Evolutionary conservation across 2,329 filamentous ascomycete genomes (phyloP).

Genomic region (Shiraia sp.): DNA sequence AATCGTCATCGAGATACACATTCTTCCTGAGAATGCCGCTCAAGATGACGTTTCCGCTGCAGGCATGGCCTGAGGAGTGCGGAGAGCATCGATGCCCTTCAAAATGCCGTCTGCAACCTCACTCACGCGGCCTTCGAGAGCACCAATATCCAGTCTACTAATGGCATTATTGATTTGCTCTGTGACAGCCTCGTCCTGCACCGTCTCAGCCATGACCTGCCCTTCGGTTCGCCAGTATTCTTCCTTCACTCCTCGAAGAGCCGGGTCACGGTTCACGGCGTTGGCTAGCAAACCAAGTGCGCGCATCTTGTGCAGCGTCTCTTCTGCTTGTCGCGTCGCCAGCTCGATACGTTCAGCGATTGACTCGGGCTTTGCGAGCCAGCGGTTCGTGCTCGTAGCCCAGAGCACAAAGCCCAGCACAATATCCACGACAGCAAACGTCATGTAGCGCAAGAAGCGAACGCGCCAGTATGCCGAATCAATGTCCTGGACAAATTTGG

Average conservation of each 20-base stretch:
- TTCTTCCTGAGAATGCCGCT: neutral
- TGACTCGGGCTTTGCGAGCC: slow-evolving; percentile 66
- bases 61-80: slow-evolving; percentile 6
- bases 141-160: slow-evolving; percentile 64
- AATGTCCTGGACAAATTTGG: slow-evolving; percentile 63
- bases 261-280: slow-evolving; percentile 73
- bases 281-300: slow-evolving; percentile 79
- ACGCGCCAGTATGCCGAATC: slow-evolving; percentile 74
- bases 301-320: slow-evolving; percentile 67
- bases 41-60: slow-evolving; percentile 2
- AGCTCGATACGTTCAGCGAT: slow-evolving; percentile 69
- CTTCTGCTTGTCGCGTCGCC: slow-evolving; percentile 59
- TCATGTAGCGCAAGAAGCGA: slow-evolving; percentile 64
- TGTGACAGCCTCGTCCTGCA: slow-evolving; percentile 78
- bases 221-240: slow-evolving; percentile 84
- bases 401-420: slow-evolving; percentile 69
- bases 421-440: slow-evolving; percentile 67
- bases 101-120: slow-evolving; percentile 44
- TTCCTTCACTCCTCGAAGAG: slow-evolving; percentile 66
- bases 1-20: neutral
- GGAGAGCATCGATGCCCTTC: slow-evolving; percentile 34
- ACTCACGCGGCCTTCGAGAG: slow-evolving; percentile 67
- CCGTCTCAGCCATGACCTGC: slow-evolving; percentile 69
- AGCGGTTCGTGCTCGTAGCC: slow-evolving; percentile 77
- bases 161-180: slow-evolving; percentile 72